A percentile compares a stretch with the other conserved stretches of the same genome.
Conservation (phyloP, 2,329 filamentous ascomycete species). For the Venturia asperata region DNA sequence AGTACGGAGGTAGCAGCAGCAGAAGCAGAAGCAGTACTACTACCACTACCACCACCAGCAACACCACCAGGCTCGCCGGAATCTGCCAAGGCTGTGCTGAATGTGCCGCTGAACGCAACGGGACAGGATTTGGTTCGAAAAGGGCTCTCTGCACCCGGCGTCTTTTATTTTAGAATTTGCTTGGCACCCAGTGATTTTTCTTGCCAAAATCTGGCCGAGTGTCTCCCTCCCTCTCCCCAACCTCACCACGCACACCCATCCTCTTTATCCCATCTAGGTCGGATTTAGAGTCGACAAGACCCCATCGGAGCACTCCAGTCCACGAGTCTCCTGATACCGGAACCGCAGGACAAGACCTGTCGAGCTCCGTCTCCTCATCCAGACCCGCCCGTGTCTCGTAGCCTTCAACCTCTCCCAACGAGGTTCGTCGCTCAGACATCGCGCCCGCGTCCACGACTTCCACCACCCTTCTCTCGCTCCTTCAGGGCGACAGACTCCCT, state of each 20-base stretch:
- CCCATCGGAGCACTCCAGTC: slow-evolving; percentile 5
- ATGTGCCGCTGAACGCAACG: not conserved
- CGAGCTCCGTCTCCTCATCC: slow-evolving; percentile 2
- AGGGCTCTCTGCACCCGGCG: not conserved
- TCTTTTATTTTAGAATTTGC: slow-evolving; percentile 6
- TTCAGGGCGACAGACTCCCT: not conserved
- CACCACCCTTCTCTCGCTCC: not conserved
- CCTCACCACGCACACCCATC: slow-evolving; percentile 6
- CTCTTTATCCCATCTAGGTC: slow-evolving; percentile 8
- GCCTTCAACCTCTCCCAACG: slow-evolving; percentile 5
- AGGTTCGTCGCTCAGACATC: slow-evolving; percentile 10
- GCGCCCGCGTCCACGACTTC: not conserved
- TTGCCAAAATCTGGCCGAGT: not conserved
- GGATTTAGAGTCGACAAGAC: slow-evolving; percentile 8
- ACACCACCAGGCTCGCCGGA: not conserved
- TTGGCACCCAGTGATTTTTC: slow-evolving; percentile 5
- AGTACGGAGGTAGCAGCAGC: too few relatives aligned
- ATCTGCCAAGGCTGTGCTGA: not conserved
- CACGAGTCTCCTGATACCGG: slow-evolving; percentile 12
- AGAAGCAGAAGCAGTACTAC: too few relatives aligned
- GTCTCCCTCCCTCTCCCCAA: not conserved
- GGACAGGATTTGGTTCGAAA: not conserved
- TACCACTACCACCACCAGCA: not conserved
- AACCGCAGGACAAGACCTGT: slow-evolving; percentile 9
- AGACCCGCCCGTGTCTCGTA: slow-evolving; percentile 11